These are phyloP conservation scores for Acanthamoeba sp. DNA, from an alignment of 208 protist species.

Conservation along the genomic window DNA sequence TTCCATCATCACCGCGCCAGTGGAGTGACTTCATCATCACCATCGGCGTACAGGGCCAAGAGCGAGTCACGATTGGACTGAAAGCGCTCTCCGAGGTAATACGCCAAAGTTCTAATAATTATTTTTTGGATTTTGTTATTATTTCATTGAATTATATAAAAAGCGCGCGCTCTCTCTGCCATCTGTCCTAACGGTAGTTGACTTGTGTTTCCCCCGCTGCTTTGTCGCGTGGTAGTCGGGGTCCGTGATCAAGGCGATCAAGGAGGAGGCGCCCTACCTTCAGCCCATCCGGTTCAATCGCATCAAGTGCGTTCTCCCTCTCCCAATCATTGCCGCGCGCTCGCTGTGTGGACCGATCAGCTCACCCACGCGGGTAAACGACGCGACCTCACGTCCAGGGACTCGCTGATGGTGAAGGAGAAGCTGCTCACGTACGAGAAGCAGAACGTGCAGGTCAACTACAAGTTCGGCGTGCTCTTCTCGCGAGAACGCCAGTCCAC, in stretches of 20 bases:
- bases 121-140: neutral
- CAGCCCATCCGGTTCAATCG: slow-evolving; percentile 17
- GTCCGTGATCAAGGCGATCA: slow-evolving; percentile 24
- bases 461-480: slow-evolving; percentile 69
- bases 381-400: neutral
- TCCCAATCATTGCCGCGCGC: neutral
- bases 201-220: neutral
- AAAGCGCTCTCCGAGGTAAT: slow-evolving; percentile 13
- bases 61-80: slow-evolving; percentile 20
- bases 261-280: slow-evolving; percentile 2
- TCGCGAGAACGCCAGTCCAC: slow-evolving; percentile 25
- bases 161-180: too few relatives aligned
- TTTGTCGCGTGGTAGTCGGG: neutral
- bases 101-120: neutral
- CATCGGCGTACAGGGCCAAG: neutral
- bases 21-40: neutral
- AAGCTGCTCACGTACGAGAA: slow-evolving; percentile 63
- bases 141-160: too few relatives aligned
- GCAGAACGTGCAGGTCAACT: slow-evolving; percentile 31
- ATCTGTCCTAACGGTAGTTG: neutral
- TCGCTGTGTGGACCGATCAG: neutral
- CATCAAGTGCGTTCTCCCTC: neutral
- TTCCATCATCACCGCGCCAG: neutral
- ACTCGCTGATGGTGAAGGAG: slow-evolving; percentile 44
- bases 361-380: neutral